These are phyloP conservation scores for Ceratocystis huliohia DNA, from an alignment of 2,329 filamentous ascomycete genomes.

Conservation along the genomic window DNA sequence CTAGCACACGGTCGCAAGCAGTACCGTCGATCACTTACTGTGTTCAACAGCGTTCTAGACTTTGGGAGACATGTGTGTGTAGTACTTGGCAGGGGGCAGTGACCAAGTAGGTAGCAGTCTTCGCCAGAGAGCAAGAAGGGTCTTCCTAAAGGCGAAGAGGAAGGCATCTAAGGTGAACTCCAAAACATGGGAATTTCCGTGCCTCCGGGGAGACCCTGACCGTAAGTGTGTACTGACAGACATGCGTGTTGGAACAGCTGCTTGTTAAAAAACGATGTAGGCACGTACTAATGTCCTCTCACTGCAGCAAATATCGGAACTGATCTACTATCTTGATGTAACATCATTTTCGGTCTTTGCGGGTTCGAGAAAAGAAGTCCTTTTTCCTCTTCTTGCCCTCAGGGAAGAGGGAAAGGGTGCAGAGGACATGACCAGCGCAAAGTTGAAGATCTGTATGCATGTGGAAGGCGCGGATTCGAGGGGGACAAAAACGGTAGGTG, in stretches of 20 bases:
- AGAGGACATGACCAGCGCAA: background rate
- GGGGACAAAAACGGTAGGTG: background rate
- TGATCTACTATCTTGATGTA: background rate
- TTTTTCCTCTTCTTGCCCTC: background rate
- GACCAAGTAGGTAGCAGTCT: background rate
- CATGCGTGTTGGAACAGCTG: background rate
- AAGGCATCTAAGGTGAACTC: background rate
- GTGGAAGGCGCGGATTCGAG: background rate
- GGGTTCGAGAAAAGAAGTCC: background rate
- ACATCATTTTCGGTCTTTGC: background rate
- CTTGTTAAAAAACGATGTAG: too few relatives aligned
- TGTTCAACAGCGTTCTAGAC: background rate
- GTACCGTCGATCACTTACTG: background rate
- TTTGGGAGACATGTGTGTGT: background rate
- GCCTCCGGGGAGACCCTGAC: background rate
- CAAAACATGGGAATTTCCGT: conserved; percentile 11
- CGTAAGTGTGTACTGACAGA: background rate
- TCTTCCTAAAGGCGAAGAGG: background rate
- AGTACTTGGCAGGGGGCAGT: background rate
- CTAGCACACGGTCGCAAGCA: background rate
- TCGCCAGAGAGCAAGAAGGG: background rate
- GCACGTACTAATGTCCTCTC: too few relatives aligned
- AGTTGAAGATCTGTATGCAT: background rate
- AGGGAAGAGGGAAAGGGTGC: too few relatives aligned
- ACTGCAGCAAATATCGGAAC: background rate